These are phyloP conservation scores for Miscanthus lutarioriparius DNA, from an alignment of 176 grass and related monocot genomes.

Conservation along the genomic window DNA sequence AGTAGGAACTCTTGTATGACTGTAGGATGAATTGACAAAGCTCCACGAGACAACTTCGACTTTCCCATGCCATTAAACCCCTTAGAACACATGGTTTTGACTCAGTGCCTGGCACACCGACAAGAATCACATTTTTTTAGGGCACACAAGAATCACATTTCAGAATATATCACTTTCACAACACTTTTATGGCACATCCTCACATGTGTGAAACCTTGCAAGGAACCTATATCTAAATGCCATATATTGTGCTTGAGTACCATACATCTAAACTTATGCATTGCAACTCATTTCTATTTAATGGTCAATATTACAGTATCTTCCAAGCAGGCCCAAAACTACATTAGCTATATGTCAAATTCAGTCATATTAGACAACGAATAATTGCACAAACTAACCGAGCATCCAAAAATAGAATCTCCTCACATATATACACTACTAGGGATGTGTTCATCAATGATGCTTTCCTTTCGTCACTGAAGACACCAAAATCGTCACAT, in stretches of 20 bases:
- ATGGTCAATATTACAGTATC: no score
- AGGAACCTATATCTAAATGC: background rate
- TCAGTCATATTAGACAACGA: no score
- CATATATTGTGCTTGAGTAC: background rate
- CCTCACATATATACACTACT: no score
- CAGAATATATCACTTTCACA: no score
- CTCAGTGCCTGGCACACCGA: background rate
- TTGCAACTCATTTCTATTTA: background rate
- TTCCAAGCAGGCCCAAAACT: no score
- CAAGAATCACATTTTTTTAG: background rate
- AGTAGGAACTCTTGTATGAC: background rate
- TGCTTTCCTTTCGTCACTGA: no score
- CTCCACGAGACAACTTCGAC: background rate
- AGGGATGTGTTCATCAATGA: no score
- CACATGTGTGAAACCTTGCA: background rate
- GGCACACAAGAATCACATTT: background rate
- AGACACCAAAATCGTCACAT: no score
- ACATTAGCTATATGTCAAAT: no score
- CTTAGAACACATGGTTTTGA: background rate
- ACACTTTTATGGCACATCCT: background rate
- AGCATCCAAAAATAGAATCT: no score
- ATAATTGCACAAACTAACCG: no score
- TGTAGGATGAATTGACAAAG: background rate
- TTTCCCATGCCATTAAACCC: background rate
- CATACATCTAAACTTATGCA: background rate